phyloP scores from a whole-genome alignment of 805 yeast genomes.

The Grigorovia yakushimaensis region DNA sequence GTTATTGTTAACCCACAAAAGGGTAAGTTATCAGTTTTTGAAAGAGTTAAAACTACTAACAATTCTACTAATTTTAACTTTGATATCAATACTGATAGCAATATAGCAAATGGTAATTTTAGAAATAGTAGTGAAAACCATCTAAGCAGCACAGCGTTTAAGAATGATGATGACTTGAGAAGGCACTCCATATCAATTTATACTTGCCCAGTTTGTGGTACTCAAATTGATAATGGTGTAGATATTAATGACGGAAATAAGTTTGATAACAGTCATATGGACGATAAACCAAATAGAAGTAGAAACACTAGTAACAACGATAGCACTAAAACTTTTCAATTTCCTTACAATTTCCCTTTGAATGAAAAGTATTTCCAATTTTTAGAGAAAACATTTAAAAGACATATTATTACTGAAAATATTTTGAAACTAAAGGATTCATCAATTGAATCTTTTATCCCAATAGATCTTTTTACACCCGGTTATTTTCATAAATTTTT shows the following conservation, averaged over 20 bases:
- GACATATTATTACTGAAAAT: background rate
- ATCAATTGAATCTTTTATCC: conserved; percentile 23
- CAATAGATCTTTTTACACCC: conserved; percentile 57
- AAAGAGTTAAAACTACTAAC: conserved; percentile 7
- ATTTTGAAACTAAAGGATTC: background rate
- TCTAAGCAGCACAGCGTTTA: background rate
- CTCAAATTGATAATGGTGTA: conserved; percentile 12
- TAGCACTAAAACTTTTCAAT: background rate
- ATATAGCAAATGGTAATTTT: background rate
- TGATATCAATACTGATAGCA: background rate
- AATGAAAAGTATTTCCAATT: conserved; percentile 3
- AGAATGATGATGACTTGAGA: background rate
- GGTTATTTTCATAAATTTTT: conserved; percentile 76
- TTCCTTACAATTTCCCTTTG: background rate
- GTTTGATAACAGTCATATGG: conserved; percentile 7
- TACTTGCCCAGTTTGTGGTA: conserved; percentile 26
- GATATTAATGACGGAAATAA: conserved; percentile 14
- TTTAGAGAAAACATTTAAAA: conserved; percentile 1
- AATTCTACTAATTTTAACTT: background rate
- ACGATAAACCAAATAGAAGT: background rate
- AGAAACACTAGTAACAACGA: background rate
- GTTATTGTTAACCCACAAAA: conserved; percentile 21
- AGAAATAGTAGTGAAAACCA: background rate
- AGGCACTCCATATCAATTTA: conserved; percentile 15
- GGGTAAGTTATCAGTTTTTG: conserved; percentile 19